Evolutionary conservation across 805 yeast genomes (phyloP).

Genomic region (Candida hungchunana): DNA sequence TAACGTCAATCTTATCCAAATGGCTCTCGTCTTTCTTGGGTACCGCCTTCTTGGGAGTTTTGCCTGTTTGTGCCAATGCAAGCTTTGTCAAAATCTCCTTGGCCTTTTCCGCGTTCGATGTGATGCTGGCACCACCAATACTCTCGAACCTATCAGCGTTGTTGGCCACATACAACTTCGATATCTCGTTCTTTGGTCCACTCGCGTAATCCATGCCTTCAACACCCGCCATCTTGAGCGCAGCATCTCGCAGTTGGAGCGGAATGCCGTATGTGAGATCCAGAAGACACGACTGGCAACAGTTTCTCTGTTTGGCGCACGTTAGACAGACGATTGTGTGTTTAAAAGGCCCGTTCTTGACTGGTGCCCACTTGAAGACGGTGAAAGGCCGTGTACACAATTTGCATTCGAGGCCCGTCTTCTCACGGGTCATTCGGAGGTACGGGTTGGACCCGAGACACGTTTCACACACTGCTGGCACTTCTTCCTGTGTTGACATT

Average conservation of each 20-base stretch:
- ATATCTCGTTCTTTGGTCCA: constrained; percentile 48
- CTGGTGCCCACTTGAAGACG: constrained; percentile 68
- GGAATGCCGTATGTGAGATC: constrained; percentile 85
- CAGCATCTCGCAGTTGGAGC: constrained; percentile 70
- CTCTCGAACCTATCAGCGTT: constrained; percentile 34
- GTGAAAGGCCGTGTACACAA: constrained; percentile 84
- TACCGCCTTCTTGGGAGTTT: constrained; percentile 9
- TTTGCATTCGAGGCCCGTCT: constrained; percentile 76
- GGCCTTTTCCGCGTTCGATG: constrained; percentile 37
- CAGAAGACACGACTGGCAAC: constrained; percentile 85
- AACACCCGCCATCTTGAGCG: constrained; percentile 66
- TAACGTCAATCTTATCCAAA: constrained; percentile 38
- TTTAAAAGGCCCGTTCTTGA: constrained; percentile 39
- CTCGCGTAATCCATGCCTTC: constrained; percentile 29
- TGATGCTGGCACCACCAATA: constrained; percentile 35
- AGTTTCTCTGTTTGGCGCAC: constrained; percentile 74
- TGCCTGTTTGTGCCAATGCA: constrained; percentile 18
- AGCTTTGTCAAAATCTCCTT: constrained; percentile 48
- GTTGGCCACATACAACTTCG: constrained; percentile 53
- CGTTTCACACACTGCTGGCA: constrained; percentile 64
- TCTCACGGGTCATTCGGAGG: constrained; percentile 67
- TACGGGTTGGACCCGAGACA: constrained; percentile 70
- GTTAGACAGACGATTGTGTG: constrained; percentile 72
- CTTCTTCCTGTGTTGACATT: constrained; percentile 14
- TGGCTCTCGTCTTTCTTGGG: constrained; percentile 11